Conservation (phyloP, 2,329 filamentous ascomycete species). For the Nemania serpens region DNA sequence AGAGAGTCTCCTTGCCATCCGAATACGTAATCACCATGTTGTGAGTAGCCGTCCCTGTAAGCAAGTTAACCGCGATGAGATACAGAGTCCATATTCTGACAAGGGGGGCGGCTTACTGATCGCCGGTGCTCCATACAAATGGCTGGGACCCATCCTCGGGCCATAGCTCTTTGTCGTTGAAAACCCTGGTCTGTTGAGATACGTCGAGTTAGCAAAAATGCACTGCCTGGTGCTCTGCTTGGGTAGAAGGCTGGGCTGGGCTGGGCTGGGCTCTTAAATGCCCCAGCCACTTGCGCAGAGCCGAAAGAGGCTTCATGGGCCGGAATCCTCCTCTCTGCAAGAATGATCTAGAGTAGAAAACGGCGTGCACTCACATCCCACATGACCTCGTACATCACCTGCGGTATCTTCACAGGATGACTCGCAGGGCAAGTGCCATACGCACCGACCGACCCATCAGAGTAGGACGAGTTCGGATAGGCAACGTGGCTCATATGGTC, state of each 20-base stretch:
- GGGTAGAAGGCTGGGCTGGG: background rate
- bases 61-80: no score
- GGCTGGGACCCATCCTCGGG: slow-evolving; percentile 40
- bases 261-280: background rate
- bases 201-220: slow-evolving; percentile 1
- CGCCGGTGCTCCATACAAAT: slow-evolving; percentile 39
- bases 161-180: slow-evolving; percentile 36
- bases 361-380: slow-evolving; percentile 47
- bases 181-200: slow-evolving; percentile 30
- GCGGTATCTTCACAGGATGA: slow-evolving; percentile 60
- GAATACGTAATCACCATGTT: slow-evolving; percentile 49
- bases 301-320: background rate
- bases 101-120: slow-evolving; percentile 28
- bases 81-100: no score
- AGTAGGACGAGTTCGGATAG: slow-evolving; percentile 47
- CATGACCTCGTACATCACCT: slow-evolving; percentile 59
- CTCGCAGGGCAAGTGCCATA: slow-evolving; percentile 52
- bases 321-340: background rate
- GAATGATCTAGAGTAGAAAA: background rate
- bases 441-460: slow-evolving; percentile 39
- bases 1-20: slow-evolving; percentile 49
- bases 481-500: slow-evolving; percentile 57
- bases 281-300: background rate
- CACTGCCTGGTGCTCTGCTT: background rate
- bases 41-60: slow-evolving; percentile 32